These are phyloP conservation scores for Acacia melanoxylon DNA, from an alignment of 306 rosid genomes.

Conservation along the genomic window DNA sequence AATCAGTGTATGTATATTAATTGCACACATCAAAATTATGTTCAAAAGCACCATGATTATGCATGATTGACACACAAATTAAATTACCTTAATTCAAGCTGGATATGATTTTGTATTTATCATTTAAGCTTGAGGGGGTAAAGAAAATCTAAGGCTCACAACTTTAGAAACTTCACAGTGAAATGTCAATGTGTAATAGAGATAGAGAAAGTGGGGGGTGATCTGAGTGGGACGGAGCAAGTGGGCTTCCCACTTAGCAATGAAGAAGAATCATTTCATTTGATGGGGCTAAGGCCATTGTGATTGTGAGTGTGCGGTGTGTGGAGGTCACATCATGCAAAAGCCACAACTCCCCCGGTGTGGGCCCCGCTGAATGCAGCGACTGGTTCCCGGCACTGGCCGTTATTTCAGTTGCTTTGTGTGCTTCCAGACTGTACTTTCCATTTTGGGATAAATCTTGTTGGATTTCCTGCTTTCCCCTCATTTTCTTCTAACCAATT, in stretches of 20 bases:
- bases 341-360: not conserved
- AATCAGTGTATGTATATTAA: not conserved
- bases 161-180: not conserved
- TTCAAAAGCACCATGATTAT: slow-evolving; percentile 20
- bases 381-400: slow-evolving; percentile 34
- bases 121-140: not conserved
- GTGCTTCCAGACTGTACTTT: slow-evolving; percentile 9
- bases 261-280: slow-evolving; percentile 55
- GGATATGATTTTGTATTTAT: not conserved
- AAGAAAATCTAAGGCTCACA: not conserved
- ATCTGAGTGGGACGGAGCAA: slow-evolving; percentile 33
- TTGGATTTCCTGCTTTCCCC: not conserved
- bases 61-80: slow-evolving; percentile 21
- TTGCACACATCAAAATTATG: not conserved
- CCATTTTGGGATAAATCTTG: slow-evolving; percentile 21
- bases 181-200: not conserved
- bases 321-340: slow-evolving; percentile 34
- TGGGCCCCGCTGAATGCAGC: slow-evolving; percentile 29
- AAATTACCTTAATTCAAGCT: not conserved
- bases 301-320: slow-evolving; percentile 9
- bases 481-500: not conserved
- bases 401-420: slow-evolving; percentile 41
- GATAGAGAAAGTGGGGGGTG: not conserved
- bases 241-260: slow-evolving; percentile 53
- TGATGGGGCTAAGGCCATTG: not conserved